phyloP scores from a whole-genome alignment of 2,329 filamentous ascomycete species.

The Zasmidium citrigriseum region DNA sequence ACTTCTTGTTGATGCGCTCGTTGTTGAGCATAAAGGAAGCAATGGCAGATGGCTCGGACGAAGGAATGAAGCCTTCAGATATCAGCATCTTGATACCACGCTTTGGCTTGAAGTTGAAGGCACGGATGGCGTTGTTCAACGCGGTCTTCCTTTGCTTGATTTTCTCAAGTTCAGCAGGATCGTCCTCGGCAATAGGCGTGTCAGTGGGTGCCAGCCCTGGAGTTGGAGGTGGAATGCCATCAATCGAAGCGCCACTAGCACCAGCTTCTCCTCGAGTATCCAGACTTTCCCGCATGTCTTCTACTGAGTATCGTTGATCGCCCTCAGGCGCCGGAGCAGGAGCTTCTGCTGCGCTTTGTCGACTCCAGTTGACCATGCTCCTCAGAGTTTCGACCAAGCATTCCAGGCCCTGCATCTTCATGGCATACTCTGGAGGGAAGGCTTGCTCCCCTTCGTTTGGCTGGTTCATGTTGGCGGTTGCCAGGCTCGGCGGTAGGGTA shows the following conservation, averaged over 20 bases:
- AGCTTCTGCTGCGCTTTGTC: constrained; percentile 60
- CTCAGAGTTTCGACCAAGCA: constrained; percentile 84
- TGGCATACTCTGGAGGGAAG: constrained; percentile 83
- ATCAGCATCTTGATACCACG: constrained; percentile 83
- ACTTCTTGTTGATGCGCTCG: constrained; percentile 84
- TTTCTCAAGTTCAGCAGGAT: constrained; percentile 90
- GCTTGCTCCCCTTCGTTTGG: constrained; percentile 59
- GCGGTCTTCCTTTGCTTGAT: constrained; percentile 94
- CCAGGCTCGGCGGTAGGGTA: constrained; percentile 83
- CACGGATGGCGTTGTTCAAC: constrained; percentile 79
- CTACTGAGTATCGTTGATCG: constrained; percentile 54
- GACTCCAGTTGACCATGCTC: constrained; percentile 91
- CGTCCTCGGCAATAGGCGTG: constrained; percentile 67
- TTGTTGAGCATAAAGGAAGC: constrained; percentile 79
- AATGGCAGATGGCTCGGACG: constrained; percentile 76
- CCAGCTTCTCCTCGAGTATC: constrained; percentile 64
- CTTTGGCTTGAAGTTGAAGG: constrained; percentile 98
- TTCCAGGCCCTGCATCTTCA: constrained; percentile 88
- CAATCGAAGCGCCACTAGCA: constrained; percentile 29
- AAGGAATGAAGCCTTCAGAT: constrained; percentile 82
- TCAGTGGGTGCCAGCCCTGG: constrained; percentile 40
- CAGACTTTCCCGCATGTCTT: constrained; percentile 70
- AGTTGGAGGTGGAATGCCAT: constrained; percentile 42
- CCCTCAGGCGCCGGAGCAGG: constrained; percentile 43
- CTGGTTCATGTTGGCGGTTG: constrained; percentile 70